Evolutionary conservation across 768 basidiomycete species (phyloP).

Genomic region (Amanita subjunquillea): DNA sequence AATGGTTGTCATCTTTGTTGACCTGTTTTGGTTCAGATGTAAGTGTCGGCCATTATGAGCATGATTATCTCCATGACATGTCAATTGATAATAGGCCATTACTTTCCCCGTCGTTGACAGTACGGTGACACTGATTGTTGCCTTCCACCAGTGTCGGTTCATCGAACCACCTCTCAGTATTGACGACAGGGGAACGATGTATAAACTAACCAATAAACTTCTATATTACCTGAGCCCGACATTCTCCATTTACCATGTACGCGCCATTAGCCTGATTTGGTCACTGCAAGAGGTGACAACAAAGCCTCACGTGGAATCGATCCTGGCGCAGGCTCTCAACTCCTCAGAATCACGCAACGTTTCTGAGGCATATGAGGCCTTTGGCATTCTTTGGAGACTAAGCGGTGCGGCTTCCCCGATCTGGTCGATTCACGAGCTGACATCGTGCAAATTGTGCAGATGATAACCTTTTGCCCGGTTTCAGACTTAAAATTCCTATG

Average conservation of each 20-base stretch:
- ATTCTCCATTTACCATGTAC: slow-evolving; percentile 64
- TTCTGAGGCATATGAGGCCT: slow-evolving; percentile 68
- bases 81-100: slow-evolving; percentile 26
- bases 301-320: slow-evolving; percentile 63
- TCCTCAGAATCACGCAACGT: slow-evolving; percentile 36
- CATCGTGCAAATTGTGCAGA: slow-evolving; percentile 32
- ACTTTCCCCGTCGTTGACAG: slow-evolving; percentile 66
- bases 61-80: slow-evolving; percentile 5
- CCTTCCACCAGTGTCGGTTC: slow-evolving; percentile 37
- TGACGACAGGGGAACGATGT: slow-evolving; percentile 44
- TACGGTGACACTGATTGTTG: slow-evolving; percentile 44
- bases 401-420: slow-evolving; percentile 41
- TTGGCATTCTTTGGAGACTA: slow-evolving; percentile 88
- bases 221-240: slow-evolving; percentile 64
- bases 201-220: slow-evolving; percentile 56
- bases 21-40: slow-evolving; percentile 45
- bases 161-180: slow-evolving; percentile 46
- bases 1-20: slow-evolving; percentile 55
- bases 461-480: slow-evolving; percentile 73
- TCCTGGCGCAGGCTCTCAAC: slow-evolving; percentile 64
- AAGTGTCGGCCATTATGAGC: slow-evolving; percentile 7
- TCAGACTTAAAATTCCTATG: slow-evolving; percentile 76
- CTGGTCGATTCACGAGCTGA: background rate
- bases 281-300: slow-evolving; percentile 48
- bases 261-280: slow-evolving; percentile 80